Conservation (phyloP, 768 basidiomycete species). For the Pleurotus djamor region DNA sequence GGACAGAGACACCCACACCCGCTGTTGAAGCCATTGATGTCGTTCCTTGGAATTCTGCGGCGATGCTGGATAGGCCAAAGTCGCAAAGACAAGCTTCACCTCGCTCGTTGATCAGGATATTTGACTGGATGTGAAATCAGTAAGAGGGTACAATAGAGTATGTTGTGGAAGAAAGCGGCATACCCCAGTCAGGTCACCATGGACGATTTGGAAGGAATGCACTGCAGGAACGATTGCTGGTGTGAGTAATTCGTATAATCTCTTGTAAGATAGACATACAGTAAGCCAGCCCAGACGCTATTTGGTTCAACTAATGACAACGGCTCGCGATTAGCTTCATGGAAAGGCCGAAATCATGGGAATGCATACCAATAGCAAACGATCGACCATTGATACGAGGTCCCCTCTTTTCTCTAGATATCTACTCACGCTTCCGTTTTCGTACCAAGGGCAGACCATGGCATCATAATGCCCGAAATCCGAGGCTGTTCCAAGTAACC, state of each 20-base stretch:
- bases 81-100: conserved; percentile 41
- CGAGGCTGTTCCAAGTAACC: conserved; percentile 30
- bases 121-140: conserved; percentile 27
- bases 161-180: conserved; percentile 8
- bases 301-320: conserved; percentile 29
- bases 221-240: conserved; percentile 18
- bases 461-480: conserved; percentile 34
- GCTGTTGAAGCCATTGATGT: conserved; percentile 27
- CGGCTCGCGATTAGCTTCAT: neutral
- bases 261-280: conserved; percentile 19
- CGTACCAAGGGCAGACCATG: conserved; percentile 41
- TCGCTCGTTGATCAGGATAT: conserved; percentile 40
- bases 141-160: neutral
- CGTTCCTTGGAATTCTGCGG: conserved; percentile 26
- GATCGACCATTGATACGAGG: conserved; percentile 28
- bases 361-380: conserved; percentile 28
- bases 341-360: neutral
- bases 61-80: conserved; percentile 43
- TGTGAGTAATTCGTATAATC: neutral
- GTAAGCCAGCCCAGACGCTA: conserved; percentile 36
- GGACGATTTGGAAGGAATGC: conserved; percentile 34
- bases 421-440: conserved; percentile 33
- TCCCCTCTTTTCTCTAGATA: conserved; percentile 34
- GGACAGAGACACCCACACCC: conserved; percentile 37
- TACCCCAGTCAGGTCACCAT: conserved; percentile 42